Percentiles rank a stretch among this genome's conserved stretches.
phyloP scores from a whole-genome alignment of 305 asterid species.

The Caryopteris hybrid region DNA sequence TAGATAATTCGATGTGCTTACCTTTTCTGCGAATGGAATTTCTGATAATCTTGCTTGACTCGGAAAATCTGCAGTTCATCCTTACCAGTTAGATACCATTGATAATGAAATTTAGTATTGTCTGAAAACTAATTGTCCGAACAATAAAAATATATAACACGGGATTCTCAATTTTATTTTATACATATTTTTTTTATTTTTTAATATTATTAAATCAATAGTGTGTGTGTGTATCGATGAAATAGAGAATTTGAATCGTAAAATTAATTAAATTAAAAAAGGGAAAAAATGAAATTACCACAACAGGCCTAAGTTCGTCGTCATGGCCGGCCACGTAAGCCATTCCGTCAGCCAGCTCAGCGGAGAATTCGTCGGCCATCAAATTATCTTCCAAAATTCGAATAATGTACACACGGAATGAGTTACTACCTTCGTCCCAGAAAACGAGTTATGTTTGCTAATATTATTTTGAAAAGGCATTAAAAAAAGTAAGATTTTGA shows the following conservation, averaged over 20 bases:
- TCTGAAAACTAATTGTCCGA: neutral
- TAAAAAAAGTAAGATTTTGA: conserved; percentile 18
- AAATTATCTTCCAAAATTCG: conserved; percentile 48
- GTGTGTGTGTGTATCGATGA: too few relatives aligned
- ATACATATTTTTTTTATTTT: too few relatives aligned
- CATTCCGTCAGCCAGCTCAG: conserved; percentile 79
- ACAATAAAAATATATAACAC: too few relatives aligned
- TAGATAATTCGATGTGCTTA: conserved; percentile 28
- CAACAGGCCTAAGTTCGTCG: conserved; percentile 71
- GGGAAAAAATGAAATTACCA: conserved; percentile 34
- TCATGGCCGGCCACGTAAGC: conserved; percentile 95
- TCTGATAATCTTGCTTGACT: conserved; percentile 85
- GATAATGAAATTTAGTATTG: neutral
- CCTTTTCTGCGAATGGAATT: conserved; percentile 67
- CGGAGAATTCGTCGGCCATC: conserved; percentile 89
- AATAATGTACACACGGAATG: neutral
- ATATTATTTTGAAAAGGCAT: neutral
- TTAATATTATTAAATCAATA: too few relatives aligned
- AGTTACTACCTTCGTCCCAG: neutral
- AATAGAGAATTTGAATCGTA: too few relatives aligned
- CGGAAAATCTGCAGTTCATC: conserved; percentile 53
- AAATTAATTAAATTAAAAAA: neutral
- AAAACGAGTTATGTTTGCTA: too few relatives aligned
- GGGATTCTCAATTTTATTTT: too few relatives aligned
- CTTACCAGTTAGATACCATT: neutral